Percentiles rank a stretch among this genome's conserved stretches.
Conservation (phyloP, 345 rosid species). For the Eucalyptus sp. region DNA sequence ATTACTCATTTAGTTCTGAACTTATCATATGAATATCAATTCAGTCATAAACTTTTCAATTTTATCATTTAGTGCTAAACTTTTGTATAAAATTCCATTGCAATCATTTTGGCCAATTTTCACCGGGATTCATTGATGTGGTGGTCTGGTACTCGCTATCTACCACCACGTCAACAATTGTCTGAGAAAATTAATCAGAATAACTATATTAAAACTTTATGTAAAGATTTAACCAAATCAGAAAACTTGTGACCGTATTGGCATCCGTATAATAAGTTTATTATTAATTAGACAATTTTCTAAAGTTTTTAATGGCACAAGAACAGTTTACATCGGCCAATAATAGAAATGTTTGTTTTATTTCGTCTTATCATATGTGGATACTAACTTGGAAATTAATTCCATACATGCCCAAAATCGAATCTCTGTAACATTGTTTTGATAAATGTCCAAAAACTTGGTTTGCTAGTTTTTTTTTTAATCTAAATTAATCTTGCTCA, state of each 20-base stretch:
- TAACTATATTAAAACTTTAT: not conserved
- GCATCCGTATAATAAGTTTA: rapidly evolving
- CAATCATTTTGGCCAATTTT: not conserved
- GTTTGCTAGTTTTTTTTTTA: not conserved
- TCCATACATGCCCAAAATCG: not conserved
- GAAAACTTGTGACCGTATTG: rapidly evolving
- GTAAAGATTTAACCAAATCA: rapidly evolving
- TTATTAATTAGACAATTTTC: not conserved
- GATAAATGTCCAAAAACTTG: not conserved
- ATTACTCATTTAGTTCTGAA: not conserved
- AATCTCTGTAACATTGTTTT: not conserved
- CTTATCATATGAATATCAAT: not conserved
- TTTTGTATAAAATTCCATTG: not conserved
- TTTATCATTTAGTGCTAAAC: not conserved
- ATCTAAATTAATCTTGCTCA: not conserved
- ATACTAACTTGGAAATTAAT: not conserved
- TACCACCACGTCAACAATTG: rapidly evolving
- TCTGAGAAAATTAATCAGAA: rapidly evolving
- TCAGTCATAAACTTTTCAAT: rapidly evolving
- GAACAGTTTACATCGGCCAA: not conserved
- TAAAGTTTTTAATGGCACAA: not conserved
- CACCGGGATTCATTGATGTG: rapidly evolving
- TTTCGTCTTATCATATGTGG: not conserved
- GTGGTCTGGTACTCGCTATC: rapidly evolving
- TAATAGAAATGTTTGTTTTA: not conserved